A percentile compares a stretch with the other conserved stretches of the same genome.
Evolutionary conservation across 805 yeast genomes (phyloP).

Genomic region (Pichia exigua): DNA sequence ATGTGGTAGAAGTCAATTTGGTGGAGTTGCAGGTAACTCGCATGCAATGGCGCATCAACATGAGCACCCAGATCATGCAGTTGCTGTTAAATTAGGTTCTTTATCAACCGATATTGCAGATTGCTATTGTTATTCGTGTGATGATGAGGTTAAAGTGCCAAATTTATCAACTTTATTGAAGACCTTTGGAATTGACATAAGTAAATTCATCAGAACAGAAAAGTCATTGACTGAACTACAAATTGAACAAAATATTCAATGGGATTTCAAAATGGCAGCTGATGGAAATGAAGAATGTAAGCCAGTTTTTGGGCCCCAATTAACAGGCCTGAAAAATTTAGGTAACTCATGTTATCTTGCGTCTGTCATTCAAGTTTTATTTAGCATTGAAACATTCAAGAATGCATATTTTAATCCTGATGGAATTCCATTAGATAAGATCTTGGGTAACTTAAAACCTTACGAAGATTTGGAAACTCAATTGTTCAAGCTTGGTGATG

Average conservation of each 20-base stretch:
- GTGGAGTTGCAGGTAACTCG: constrained; percentile 88
- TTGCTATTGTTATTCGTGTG: constrained; percentile 80
- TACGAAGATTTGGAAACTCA: constrained; percentile 65
- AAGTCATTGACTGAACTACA: constrained; percentile 83
- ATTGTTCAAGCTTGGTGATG: constrained; percentile 71
- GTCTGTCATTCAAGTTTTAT: constrained; percentile 69
- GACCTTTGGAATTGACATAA: constrained; percentile 61
- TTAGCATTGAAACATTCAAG: constrained; percentile 35
- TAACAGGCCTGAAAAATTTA: constrained; percentile 80
- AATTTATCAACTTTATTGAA: constrained; percentile 39
- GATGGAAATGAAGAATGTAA: constrained; percentile 55
- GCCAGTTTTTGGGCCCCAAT: constrained; percentile 66
- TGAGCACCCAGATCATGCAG: constrained; percentile 47
- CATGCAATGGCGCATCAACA: constrained; percentile 78
- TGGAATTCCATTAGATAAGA: constrained; percentile 28
- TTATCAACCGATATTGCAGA: constrained; percentile 75
- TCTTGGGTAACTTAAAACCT: constrained; percentile 39
- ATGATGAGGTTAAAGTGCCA: constrained; percentile 82
- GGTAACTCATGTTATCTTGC: constrained; percentile 93
- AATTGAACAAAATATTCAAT: constrained; percentile 83
- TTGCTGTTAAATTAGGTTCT: constrained; percentile 89
- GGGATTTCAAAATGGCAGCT: constrained; percentile 84
- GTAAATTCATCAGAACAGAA: constrained; percentile 61
- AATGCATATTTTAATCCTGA: constrained; percentile 31
- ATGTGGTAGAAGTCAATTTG: constrained; percentile 93